Evolutionary conservation across 1,139 yeast genomes (phyloP), one percentile per base, ranked within the genome.

Genomic region (Kazachstania sp.): DNA sequence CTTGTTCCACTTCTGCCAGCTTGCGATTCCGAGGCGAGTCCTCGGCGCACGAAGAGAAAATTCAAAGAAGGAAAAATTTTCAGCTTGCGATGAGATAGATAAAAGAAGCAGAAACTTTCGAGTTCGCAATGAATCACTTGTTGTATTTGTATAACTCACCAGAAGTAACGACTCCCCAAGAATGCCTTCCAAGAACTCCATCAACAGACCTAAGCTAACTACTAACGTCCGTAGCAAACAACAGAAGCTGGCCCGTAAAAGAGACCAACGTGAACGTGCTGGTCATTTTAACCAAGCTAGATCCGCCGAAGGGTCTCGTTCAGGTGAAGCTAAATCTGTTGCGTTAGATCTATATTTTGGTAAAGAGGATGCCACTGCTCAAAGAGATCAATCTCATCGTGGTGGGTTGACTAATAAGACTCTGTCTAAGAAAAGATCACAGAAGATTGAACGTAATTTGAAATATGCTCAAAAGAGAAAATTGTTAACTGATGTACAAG

Each of bases 171-270:
- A n/a, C n/a, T n/a, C n/a, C n/a, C n/a, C n/a, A n/a, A n/a, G n/a
- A 39, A 85, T 85, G 95, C 90, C 94, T 39, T 81, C 88, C 26
- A 82, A 77, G 69, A 84, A 85, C 72, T 76, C 87, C 45, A 74
- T 86, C 56, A 86, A 86, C 67, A 85, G 81, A 66, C 95, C 94
- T 46, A 84, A 83, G 67, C 78, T 77, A 56, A 77, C 78, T 55
- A 70, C 78, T 40, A 71, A 69, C 54, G 72, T 80, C 49, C 74
- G 74, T 49, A 74, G 75, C 44, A 84, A 78, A 64, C 74, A 78
- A 19, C 68, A 71, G 38, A 59, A 73, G n/a, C 68, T 79, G 32
- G 78, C 80, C 19, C 75, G 74, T 58, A 82, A 74, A 63, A 73
- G 86, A 64, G 74, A 79, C 3, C 69, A 73, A 26, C 75, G 83